Evolutionary conservation across 2,329 filamentous ascomycete genomes (phyloP), one percentile per base, ranked within the genome.

Genomic region (Cladophialophora immunda): DNA sequence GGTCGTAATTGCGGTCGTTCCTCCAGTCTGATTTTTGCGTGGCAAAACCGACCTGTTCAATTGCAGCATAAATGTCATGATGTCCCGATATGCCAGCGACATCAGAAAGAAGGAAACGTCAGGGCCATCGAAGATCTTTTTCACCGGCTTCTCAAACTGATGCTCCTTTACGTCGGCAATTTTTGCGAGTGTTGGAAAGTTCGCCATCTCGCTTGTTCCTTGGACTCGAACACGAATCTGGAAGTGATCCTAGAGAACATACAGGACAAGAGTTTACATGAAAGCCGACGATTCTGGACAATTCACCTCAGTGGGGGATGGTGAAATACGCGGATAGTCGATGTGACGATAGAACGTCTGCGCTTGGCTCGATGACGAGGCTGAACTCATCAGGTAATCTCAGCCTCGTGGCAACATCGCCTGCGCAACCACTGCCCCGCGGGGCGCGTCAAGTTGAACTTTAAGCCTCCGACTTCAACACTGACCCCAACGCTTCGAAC

Each of bases 41-140:
- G 94, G 94, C 71, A 94, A 92, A 80, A 98, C 88, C 11, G 94
- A 87, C 65, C 90, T 88, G 78, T 97, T 98, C 57, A 99, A 88
- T 80, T 98, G 95, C 71, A 97, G 84, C 55, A 98, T 82, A 77
- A 97, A 98, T 55, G 87, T 86, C 78, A 92, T 91, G 62, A 99
- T 92, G 76, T 97, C 93, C 66, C 88, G 86, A 80, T 98, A 97
- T 53, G 93, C 95, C 72, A 87, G 87, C 57, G 92, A 93, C 8
- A 85, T 86, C 61, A 97, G 87, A 78, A 98, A 99, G 69, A 86
- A 87, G 22, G 87, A 79, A 62, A 99, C 91, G 83, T 98, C 93
- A 67, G 89, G 82, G 64, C 90, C 90, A 74, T 95, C 92, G 80
- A 97, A 86, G 81, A 99, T 99, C 75, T 85, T 85, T 79, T 98